Percentiles rank a stretch among this genome's conserved stretches.
Conservation (phyloP, 2,329 filamentous ascomycete genomes). For the Fonsecaea multimorphosa region DNA sequence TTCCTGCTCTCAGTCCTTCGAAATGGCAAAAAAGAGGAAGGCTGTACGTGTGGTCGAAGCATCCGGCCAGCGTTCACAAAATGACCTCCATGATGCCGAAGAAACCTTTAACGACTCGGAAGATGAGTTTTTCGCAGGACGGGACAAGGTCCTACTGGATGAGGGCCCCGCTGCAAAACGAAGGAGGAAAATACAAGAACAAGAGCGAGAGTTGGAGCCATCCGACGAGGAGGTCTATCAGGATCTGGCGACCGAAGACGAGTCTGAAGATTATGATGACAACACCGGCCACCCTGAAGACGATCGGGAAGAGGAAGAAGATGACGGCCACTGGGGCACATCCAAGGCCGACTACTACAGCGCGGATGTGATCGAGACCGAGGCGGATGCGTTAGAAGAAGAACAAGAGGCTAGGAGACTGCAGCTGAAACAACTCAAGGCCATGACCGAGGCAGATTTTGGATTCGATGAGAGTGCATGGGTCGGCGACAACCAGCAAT, state of each 20-base stretch:
- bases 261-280: slow-evolving; percentile 55
- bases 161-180: slow-evolving; percentile 81
- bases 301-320: slow-evolving; percentile 64
- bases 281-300: slow-evolving; percentile 65
- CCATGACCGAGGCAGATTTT: slow-evolving; percentile 91
- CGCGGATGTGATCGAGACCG: slow-evolving; percentile 75
- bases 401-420: slow-evolving; percentile 86
- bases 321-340: slow-evolving; percentile 79
- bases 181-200: slow-evolving; percentile 69
- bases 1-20: neutral
- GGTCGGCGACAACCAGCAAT: slow-evolving; percentile 62
- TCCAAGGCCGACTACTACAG: slow-evolving; percentile 92
- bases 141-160: slow-evolving; percentile 84
- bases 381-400: slow-evolving; percentile 82
- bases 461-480: slow-evolving; percentile 90
- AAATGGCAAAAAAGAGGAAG: slow-evolving; percentile 71
- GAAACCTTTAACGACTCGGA: slow-evolving; percentile 92
- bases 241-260: slow-evolving; percentile 48
- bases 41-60: slow-evolving; percentile 54
- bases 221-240: slow-evolving; percentile 69
- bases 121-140: slow-evolving; percentile 87
- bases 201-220: slow-evolving; percentile 61
- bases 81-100: slow-evolving; percentile 48
- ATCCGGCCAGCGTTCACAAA: slow-evolving; percentile 26
- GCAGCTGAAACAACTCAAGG: slow-evolving; percentile 87